Base-by-base conservation (phyloP, 805 yeast genomes). In the Candida nanaspora region DNA sequence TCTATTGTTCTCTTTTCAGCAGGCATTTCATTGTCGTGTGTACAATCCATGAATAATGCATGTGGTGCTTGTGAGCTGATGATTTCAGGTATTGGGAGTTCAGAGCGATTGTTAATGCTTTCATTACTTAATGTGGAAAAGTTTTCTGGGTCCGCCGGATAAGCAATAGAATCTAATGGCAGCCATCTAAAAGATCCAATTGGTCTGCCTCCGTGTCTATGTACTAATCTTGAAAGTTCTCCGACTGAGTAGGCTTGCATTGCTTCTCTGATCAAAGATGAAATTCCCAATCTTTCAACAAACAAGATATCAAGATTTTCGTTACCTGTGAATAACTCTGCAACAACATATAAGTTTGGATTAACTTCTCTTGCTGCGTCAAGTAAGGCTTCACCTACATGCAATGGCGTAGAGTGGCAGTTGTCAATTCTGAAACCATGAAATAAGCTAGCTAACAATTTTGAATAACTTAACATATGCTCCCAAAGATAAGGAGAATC, bases 41-140 rank as follows among this genome's bases (percentile, higher is more conserved):
- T 89, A 55, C 97, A 91, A 56, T 93, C 98, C 97, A 93, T 91
- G 51, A 91, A 83, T 51, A 93, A 68, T 0, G 98, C 96, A 63
- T 88, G 97, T 4, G 95, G 94, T n/a, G 81, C 78, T 34, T 80
- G 75, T 4, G 82, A 70, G 2, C 79, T 69, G 36, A 91, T 68
- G 9, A 76, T 68, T 48, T 71, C 72, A 2, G 94, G 91, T 37
- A 85, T 71, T 44, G 78, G 78, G 45, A 83, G 64, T 56, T 83
- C 88, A 6, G 88, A 76, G 20, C 65, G 68, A 27, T 70, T 59
- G 33, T 54, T 62, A 9, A 56, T 51, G 42, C 53, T 56, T 40
- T 59, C 65, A 1, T 41, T 33, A 20, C 37, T 33, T 18, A 49
- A 50, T 42, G 35, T 52, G 35, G 4, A 35, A 39, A 41, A 50